A percentile compares a stretch with the other conserved stretches of the same genome.
These are phyloP conservation scores for Colletotrichum neosansevieriae DNA, from an alignment of 2,329 filamentous ascomycete genomes.

Conservation along the genomic window DNA sequence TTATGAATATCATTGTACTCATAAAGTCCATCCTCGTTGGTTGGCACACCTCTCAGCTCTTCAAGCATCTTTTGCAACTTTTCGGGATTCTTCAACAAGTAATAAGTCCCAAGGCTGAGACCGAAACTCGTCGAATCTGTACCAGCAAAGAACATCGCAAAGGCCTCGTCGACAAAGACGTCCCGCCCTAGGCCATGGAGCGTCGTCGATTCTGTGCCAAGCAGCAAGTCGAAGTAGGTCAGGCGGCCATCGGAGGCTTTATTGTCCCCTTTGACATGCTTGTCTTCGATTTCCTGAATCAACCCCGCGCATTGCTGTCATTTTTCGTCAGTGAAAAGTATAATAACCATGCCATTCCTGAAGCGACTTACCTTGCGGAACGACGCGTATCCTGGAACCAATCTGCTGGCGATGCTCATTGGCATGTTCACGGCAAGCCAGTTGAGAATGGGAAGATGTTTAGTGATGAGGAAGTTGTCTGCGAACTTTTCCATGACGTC, in stretches of 20 bases:
- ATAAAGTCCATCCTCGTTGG: constrained; percentile 1
- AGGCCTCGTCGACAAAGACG: not conserved
- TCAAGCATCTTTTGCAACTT: constrained; percentile 14
- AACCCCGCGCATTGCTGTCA: not conserved
- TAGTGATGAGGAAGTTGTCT: constrained; percentile 5
- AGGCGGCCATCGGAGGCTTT: not conserved
- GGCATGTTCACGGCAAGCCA: constrained; percentile 2
- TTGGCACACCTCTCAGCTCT: not conserved
- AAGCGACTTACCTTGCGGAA: constrained; percentile 5
- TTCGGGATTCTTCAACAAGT: not conserved
- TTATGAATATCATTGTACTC: constrained; percentile 2
- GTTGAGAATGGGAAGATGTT: not conserved
- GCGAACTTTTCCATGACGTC: constrained; percentile 7
- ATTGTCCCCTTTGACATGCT: not conserved
- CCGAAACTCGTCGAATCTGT: constrained; percentile 4
- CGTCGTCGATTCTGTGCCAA: not conserved
- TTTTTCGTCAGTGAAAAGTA: not conserved
- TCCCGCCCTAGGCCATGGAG: not conserved
- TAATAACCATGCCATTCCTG: not conserved
- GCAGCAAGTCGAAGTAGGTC: constrained; percentile 13
- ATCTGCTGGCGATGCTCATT: not conserved
- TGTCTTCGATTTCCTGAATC: constrained; percentile 17
- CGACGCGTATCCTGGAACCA: not conserved
- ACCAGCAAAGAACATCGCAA: constrained; percentile 7
- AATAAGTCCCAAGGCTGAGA: constrained; percentile 3